These are phyloP conservation scores for Trypanosoma platydactyli DNA, from an alignment of 208 protist genomes.

Conservation along the genomic window DNA sequence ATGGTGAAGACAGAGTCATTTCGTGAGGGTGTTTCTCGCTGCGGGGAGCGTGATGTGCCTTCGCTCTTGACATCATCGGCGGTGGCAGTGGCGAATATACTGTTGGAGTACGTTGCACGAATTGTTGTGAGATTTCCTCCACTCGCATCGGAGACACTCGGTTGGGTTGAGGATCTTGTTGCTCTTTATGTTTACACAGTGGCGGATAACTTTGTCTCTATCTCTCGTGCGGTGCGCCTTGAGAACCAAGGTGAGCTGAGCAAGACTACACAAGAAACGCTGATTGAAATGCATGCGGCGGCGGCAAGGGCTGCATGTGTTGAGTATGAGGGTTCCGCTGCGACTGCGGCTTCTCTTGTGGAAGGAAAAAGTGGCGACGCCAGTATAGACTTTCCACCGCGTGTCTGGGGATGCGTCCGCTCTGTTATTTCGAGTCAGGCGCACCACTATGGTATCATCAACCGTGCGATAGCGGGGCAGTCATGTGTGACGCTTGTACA, in stretches of 20 bases:
- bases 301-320: conserved; percentile 39
- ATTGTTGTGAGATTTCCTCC: conserved; percentile 74
- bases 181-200: conserved; percentile 78
- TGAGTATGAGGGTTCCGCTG: conserved; percentile 20
- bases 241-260: conserved; percentile 79
- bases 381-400: conserved; percentile 47
- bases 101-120: conserved; percentile 77
- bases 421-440: conserved; percentile 49
- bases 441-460: conserved; percentile 64
- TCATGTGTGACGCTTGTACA: conserved; percentile 59
- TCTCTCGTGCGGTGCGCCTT: conserved; percentile 66
- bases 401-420: conserved; percentile 60
- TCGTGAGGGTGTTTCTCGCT: conserved; percentile 32
- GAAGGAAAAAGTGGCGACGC: neutral
- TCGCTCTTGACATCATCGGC: conserved; percentile 58
- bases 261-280: conserved; percentile 34
- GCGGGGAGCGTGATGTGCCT: conserved; percentile 33
- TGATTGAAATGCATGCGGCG: conserved; percentile 49
- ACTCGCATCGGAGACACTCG: conserved; percentile 64
- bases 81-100: conserved; percentile 54
- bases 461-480: conserved; percentile 64
- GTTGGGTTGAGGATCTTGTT: conserved; percentile 72
- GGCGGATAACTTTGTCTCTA: conserved; percentile 84
- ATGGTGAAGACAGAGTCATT: conserved; percentile 62
- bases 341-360: neutral